A percentile compares a stretch with the other conserved stretches of the same genome.
Evolutionary conservation across 495 filamentous ascomycete species (phyloP).

Genomic region (Xylaria venustula): DNA sequence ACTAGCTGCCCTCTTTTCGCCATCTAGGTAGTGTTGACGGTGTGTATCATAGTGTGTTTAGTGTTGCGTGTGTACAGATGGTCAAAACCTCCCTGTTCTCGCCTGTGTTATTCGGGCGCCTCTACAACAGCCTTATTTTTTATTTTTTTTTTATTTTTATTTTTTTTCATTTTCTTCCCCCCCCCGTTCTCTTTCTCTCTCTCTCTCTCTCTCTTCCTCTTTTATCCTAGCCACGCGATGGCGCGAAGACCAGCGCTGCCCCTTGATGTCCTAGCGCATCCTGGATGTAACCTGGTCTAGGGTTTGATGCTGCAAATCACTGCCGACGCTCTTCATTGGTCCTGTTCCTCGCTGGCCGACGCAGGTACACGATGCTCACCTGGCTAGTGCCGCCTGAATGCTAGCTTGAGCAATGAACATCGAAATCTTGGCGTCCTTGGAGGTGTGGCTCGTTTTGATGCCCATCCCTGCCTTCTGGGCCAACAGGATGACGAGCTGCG

Average conservation of each 20-base stretch:
- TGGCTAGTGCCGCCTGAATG: background rate
- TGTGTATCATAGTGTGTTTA: too few species aligned
- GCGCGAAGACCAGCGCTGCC: background rate
- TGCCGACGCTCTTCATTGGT: background rate
- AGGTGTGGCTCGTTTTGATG: constrained; percentile 10
- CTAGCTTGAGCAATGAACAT: background rate
- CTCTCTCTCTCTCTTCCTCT: too few species aligned
- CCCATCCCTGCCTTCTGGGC: background rate
- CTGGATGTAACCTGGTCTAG: constrained; percentile 2
- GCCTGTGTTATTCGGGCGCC: too few species aligned
- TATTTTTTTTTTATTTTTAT: too few species aligned
- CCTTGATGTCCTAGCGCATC: constrained; percentile 7
- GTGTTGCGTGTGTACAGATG: too few species aligned
- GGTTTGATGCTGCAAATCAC: constrained; percentile 8
- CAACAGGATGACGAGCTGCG: constrained; percentile 2
- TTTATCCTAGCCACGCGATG: too few species aligned
- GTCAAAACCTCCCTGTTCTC: too few species aligned
- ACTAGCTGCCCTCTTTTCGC: too few species aligned
- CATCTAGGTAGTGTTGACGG: too few species aligned
- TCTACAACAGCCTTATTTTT: too few species aligned
- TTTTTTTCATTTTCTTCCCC: too few species aligned
- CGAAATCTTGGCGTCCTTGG: background rate
- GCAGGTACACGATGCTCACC: constrained; percentile 13
- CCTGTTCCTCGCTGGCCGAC: constrained; percentile 4
- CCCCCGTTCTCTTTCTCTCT: too few species aligned